Percentiles rank a stretch among this genome's conserved stretches.
Conservation (phyloP, 2,329 filamentous ascomycete genomes). For the Cladosporium sp. region DNA sequence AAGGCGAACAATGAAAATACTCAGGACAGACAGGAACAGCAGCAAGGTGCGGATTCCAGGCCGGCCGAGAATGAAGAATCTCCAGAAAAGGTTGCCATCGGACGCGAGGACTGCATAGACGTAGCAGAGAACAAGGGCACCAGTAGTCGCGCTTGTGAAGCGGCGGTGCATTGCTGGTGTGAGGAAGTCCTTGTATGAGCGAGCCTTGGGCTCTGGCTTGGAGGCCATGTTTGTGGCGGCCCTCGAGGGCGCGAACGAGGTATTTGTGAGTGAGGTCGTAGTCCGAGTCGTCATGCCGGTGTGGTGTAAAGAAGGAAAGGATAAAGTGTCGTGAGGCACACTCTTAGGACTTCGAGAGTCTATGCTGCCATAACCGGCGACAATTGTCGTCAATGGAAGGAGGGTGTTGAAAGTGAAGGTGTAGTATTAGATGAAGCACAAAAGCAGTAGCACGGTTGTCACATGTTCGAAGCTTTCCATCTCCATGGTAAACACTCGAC, state of each 20-base stretch:
- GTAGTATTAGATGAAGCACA: slow-evolving; percentile 1
- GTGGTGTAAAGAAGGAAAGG: neutral
- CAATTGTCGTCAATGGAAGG: neutral
- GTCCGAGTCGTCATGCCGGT: slow-evolving; percentile 19
- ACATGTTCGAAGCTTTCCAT: slow-evolving; percentile 22
- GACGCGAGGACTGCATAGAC: slow-evolving; percentile 69
- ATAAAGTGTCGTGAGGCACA: neutral
- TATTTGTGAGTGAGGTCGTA: slow-evolving; percentile 12
- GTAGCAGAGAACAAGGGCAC: slow-evolving; percentile 72
- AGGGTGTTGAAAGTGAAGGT: neutral
- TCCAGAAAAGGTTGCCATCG: slow-evolving; percentile 58
- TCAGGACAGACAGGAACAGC: slow-evolving; percentile 73
- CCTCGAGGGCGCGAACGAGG: neutral
- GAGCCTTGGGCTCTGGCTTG: slow-evolving; percentile 23
- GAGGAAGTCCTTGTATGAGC: slow-evolving; percentile 84
- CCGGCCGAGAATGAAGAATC: slow-evolving; percentile 78
- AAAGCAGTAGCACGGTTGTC: slow-evolving; percentile 21
- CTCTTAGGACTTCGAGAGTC: neutral
- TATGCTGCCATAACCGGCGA: neutral
- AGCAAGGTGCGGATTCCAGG: slow-evolving; percentile 72
- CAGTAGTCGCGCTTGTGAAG: slow-evolving; percentile 74
- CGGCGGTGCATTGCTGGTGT: slow-evolving; percentile 84
- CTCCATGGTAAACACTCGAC: slow-evolving; percentile 19
- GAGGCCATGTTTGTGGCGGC: slow-evolving; percentile 30
- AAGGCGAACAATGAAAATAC: slow-evolving; percentile 82